Percentiles rank a stretch among this genome's conserved stretches.
phyloP scores from a whole-genome alignment of 805 yeast species.

The Barnettozyma salicaria region DNA sequence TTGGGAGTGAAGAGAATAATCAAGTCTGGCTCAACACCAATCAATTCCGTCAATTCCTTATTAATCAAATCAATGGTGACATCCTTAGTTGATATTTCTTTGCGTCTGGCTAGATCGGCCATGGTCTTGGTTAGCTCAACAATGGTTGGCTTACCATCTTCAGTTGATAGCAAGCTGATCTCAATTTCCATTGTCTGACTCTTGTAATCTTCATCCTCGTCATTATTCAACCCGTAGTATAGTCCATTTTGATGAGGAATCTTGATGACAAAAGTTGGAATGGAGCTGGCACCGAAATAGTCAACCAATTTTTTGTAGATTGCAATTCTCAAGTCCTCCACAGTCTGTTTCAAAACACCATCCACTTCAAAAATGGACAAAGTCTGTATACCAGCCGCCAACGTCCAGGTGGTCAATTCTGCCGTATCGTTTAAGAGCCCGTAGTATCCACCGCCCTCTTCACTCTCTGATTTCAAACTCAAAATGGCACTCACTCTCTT shows the following conservation, averaged over 20 bases:
- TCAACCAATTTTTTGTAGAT: constrained; percentile 52
- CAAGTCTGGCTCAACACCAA: constrained; percentile 91
- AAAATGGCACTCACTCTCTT: constrained; percentile 70
- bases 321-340: constrained; percentile 50
- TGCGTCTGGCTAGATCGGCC: constrained; percentile 62
- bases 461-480: constrained; percentile 65
- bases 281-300: constrained; percentile 66
- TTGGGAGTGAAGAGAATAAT: constrained; percentile 80
- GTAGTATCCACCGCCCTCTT: constrained; percentile 83
- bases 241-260: constrained; percentile 61
- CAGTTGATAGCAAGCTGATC: constrained; percentile 59
- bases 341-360: constrained; percentile 55
- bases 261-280: constrained; percentile 56
- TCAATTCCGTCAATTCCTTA: constrained; percentile 63
- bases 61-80: constrained; percentile 73
- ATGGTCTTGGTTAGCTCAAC: constrained; percentile 83
- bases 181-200: constrained; percentile 44
- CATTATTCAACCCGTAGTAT: constrained; percentile 35
- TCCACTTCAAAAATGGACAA: constrained; percentile 74
- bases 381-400: constrained; percentile 77
- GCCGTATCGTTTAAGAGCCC: constrained; percentile 74
- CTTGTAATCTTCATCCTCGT: constrained; percentile 30
- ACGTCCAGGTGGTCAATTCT: constrained; percentile 79
- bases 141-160: constrained; percentile 87
- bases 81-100: constrained; percentile 57